These are phyloP conservation scores for Aegilops longissima DNA, from an alignment of 176 grass and related monocot species.

Conservation along the genomic window DNA sequence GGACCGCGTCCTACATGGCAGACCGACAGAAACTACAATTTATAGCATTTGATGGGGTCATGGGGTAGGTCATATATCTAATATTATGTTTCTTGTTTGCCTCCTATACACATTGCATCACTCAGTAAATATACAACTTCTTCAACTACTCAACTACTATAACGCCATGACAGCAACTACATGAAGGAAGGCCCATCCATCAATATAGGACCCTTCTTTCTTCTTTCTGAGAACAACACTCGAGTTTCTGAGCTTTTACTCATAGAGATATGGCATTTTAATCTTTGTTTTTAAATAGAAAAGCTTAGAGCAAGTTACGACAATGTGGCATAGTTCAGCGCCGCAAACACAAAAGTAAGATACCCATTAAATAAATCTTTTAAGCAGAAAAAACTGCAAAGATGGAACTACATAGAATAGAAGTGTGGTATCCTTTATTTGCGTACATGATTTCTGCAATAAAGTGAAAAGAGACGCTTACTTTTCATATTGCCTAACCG, in stretches of 20 bases:
- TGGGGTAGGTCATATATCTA: too few relatives aligned
- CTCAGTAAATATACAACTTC: too few relatives aligned
- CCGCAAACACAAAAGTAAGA: not conserved
- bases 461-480: not conserved
- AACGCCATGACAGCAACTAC: too few relatives aligned
- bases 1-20: too few relatives aligned
- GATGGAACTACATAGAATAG: conserved; percentile 1
- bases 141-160: too few relatives aligned
- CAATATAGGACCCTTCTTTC: too few relatives aligned
- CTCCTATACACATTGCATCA: too few relatives aligned
- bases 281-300: not conserved
- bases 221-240: too few relatives aligned
- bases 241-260: not conserved
- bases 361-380: not conserved
- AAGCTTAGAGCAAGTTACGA: conserved; percentile 3
- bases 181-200: too few relatives aligned
- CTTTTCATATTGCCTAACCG: not conserved
- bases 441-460: not conserved
- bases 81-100: too few relatives aligned
- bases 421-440: not conserved
- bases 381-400: not conserved
- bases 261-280: not conserved
- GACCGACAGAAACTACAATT: too few relatives aligned
- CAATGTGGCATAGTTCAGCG: not conserved
- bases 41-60: too few relatives aligned